phyloP scores from a whole-genome alignment of 768 basidiomycete genomes.

The Hydnum rufescens region DNA sequence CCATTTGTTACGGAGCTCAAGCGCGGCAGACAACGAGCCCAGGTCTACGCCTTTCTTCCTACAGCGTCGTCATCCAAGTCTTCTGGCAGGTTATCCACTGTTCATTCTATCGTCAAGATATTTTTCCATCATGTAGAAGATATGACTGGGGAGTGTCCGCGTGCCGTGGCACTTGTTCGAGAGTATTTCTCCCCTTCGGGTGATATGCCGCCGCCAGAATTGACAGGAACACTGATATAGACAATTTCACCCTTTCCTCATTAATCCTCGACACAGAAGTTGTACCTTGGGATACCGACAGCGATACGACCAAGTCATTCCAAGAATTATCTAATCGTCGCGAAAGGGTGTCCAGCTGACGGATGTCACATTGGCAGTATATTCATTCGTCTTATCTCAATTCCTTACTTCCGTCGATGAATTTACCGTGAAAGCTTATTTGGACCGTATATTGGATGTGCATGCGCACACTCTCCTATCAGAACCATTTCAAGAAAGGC shows the following conservation, averaged over 20 bases:
- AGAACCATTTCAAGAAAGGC: conserved; percentile 48
- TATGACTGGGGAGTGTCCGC: conserved; percentile 90
- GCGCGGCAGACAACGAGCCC: conserved; percentile 74
- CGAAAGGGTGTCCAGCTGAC: conserved; percentile 61
- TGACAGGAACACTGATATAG: background rate
- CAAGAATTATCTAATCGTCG: conserved; percentile 75
- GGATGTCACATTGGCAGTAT: conserved; percentile 59
- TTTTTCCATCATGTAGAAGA: conserved; percentile 84
- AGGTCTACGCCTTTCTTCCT: conserved; percentile 37
- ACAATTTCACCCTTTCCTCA: conserved; percentile 18
- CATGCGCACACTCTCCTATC: conserved; percentile 41
- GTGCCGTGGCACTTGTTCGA: conserved; percentile 39
- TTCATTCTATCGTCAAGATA: conserved; percentile 27
- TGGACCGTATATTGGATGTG: no score
- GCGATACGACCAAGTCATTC: conserved; percentile 51
- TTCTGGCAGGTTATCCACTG: conserved; percentile 19
- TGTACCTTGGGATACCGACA: conserved; percentile 54
- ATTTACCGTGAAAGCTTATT: no score
- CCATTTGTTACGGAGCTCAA: conserved; percentile 79
- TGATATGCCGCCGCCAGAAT: background rate
- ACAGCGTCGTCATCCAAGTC: conserved; percentile 50
- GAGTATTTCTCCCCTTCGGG: no score
- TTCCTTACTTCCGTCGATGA: no score
- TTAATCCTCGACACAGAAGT: conserved; percentile 78
- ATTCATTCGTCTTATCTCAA: conserved; percentile 67